phyloP scores from a whole-genome alignment of 768 basidiomycete species.

The Lactarius hengduanensis region DNA sequence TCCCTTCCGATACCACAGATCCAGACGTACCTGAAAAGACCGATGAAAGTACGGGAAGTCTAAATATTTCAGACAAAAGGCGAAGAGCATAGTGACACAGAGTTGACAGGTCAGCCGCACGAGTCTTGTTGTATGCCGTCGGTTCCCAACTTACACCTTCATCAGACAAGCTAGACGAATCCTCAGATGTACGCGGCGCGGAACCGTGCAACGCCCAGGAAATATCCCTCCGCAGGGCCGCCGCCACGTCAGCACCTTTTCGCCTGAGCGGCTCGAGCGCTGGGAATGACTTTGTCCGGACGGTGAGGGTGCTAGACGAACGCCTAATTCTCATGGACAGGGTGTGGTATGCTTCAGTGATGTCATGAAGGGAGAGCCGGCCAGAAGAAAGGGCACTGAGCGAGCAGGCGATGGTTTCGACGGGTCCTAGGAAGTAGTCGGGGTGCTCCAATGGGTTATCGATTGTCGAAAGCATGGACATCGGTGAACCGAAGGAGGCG shows the following conservation, averaged over 20 bases:
- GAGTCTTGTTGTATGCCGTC: background rate
- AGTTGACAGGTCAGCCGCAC: constrained; percentile 5
- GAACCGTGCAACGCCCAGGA: background rate
- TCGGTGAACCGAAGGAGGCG: background rate
- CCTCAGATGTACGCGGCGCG: background rate
- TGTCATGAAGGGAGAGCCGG: constrained; percentile 18
- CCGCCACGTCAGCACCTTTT: constrained; percentile 5
- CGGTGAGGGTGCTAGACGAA: background rate
- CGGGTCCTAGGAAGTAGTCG: constrained; percentile 16
- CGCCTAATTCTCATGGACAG: constrained; percentile 20
- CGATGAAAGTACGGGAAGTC: constrained; percentile 16
- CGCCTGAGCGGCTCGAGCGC: constrained; percentile 13
- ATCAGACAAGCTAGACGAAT: background rate
- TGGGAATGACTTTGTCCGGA: background rate
- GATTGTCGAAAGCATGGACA: constrained; percentile 3
- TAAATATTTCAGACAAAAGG: constrained; percentile 23
- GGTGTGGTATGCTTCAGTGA: constrained; percentile 21
- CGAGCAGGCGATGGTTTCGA: constrained; percentile 24
- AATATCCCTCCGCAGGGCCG: constrained; percentile 21
- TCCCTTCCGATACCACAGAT: background rate
- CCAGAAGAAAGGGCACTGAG: constrained; percentile 1
- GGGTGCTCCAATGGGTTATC: constrained; percentile 13
- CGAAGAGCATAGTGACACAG: constrained; percentile 20
- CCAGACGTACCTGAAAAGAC: constrained; percentile 15
- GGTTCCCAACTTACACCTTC: background rate